Conservation (phyloP, 495 filamentous ascomycete genomes). For the Jackrogersella multiformis region DNA sequence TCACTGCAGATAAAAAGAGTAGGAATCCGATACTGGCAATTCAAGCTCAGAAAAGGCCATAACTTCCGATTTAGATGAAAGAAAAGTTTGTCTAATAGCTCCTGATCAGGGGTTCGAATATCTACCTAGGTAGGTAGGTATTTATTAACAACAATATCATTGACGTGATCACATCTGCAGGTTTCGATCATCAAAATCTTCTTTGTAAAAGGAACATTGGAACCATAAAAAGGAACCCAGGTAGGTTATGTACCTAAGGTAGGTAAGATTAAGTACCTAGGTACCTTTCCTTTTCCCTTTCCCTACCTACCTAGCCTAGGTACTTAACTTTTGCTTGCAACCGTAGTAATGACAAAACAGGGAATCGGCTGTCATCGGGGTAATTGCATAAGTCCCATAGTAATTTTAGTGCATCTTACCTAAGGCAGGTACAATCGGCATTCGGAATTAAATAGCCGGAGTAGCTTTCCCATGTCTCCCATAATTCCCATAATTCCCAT, state of each 20-base stretch:
- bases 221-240: no score
- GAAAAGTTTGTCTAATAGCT: slow-evolving; percentile 22
- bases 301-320: no score
- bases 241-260: slow-evolving; percentile 1
- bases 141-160: not conserved
- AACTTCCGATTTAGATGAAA: slow-evolving; percentile 14
- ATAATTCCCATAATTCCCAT: no score
- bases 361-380: not conserved
- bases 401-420: not conserved
- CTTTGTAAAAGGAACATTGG: not conserved
- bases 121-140: no score
- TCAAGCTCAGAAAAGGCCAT: slow-evolving; percentile 24
- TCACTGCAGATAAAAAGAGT: slow-evolving; percentile 26
- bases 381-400: not conserved
- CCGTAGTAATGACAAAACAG: no score
- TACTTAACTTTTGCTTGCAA: no score
- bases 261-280: no score
- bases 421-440: slow-evolving; percentile 14
- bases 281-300: no score
- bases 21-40: slow-evolving; percentile 32
- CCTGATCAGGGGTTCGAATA: not conserved
- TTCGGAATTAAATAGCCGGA: slow-evolving; percentile 13
- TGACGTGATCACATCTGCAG: slow-evolving; percentile 5
- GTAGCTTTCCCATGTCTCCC: no score
- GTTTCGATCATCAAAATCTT: slow-evolving; percentile 4